A percentile compares a stretch with the other conserved stretches of the same genome.
Evolutionary conservation across 768 basidiomycete species (phyloP).

Genomic region (Russula lepida): DNA sequence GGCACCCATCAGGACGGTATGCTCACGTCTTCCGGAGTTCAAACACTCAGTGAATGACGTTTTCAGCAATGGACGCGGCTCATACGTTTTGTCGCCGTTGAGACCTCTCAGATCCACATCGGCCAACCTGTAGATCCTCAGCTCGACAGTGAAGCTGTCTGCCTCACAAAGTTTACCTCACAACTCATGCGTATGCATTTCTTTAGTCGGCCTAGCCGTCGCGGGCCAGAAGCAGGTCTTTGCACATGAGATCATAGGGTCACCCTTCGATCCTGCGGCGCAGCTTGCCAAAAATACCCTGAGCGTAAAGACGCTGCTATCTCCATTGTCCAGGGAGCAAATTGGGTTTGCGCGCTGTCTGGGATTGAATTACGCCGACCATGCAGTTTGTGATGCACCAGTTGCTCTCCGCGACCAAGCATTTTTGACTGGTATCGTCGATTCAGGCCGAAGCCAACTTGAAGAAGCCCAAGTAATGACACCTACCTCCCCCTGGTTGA

Average conservation of each 20-base stretch:
- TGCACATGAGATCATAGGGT: constrained; percentile 65
- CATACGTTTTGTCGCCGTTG: constrained; percentile 72
- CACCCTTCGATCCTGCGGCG: constrained; percentile 56
- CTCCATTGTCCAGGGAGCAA: constrained; percentile 59
- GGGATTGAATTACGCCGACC: constrained; percentile 78
- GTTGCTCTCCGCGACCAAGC: neutral
- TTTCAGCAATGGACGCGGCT: constrained; percentile 70
- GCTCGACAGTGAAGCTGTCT: constrained; percentile 46
- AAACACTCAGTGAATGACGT: neutral
- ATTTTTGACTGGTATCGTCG: neutral
- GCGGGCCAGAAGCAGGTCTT: constrained; percentile 47
- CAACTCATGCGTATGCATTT: neutral
- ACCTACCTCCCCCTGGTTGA: neutral
- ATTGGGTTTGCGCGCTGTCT: constrained; percentile 67
- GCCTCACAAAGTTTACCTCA: neutral
- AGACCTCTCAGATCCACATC: constrained; percentile 65
- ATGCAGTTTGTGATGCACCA: constrained; percentile 45
- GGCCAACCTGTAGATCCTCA: constrained; percentile 64
- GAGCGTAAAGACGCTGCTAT: constrained; percentile 62
- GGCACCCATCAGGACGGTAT: constrained; percentile 52
- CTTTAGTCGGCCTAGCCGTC: constrained; percentile 48
- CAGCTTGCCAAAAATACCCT: constrained; percentile 54
- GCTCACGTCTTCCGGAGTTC: constrained; percentile 17
- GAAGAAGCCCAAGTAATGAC: constrained; percentile 49
- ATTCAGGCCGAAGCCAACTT: constrained; percentile 60